phyloP scores from a whole-genome alignment of 1,284 basidiomycete species.

The Entoloma clypeatum region DNA sequence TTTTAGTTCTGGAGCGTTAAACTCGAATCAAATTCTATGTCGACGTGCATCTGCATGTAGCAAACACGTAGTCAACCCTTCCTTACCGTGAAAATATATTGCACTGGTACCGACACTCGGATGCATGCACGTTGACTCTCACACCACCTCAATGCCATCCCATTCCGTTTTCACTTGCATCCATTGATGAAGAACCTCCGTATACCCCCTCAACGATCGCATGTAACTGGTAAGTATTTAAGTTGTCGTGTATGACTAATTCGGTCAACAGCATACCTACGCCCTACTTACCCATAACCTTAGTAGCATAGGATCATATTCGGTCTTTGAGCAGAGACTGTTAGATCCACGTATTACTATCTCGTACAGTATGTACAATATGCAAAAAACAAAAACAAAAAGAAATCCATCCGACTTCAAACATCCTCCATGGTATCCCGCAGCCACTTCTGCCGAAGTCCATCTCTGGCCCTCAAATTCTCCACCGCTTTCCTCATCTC shows the following conservation, averaged over 20 bases:
- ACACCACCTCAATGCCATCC: slow-evolving; percentile 2
- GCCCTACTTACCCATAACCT: too few species aligned
- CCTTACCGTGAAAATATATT: too few species aligned
- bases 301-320: too few species aligned
- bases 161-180: slow-evolving; percentile 1
- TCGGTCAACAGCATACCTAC: too few species aligned
- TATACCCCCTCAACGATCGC: slow-evolving; percentile 1
- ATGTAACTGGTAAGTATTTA: too few species aligned
- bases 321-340: too few species aligned
- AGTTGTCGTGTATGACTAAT: too few species aligned
- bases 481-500: slow-evolving; percentile 31
- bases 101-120: too few species aligned
- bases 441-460: slow-evolving; percentile 25
- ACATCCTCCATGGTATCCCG: slow-evolving; percentile 12
- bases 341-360: slow-evolving; percentile 6
- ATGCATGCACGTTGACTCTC: slow-evolving; percentile 1
- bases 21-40: too few species aligned
- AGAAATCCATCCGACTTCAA: slow-evolving; percentile 5
- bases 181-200: slow-evolving; percentile 2
- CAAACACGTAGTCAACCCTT: too few species aligned
- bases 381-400: slow-evolving; percentile 3
- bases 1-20: too few species aligned
- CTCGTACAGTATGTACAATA: background rate
- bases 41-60: too few species aligned
- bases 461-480: slow-evolving; percentile 27